These are phyloP conservation scores for Stagonosporopsis tanaceti DNA, from an alignment of 2,329 filamentous ascomycete species.

Conservation along the genomic window DNA sequence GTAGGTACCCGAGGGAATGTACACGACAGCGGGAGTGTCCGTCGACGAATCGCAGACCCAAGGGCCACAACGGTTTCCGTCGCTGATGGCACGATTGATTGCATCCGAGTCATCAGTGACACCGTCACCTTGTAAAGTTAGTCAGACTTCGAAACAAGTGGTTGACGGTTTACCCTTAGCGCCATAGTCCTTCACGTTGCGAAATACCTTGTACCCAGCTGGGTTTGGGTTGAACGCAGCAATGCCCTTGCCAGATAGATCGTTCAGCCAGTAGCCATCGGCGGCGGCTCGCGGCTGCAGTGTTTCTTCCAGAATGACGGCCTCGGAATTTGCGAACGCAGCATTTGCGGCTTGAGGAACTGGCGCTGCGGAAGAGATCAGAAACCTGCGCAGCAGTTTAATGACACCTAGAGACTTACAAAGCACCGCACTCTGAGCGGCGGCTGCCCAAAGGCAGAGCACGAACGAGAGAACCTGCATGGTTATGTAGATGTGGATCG, in stretches of 20 bases:
- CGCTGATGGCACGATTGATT: constrained; percentile 59
- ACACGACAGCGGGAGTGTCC: constrained; percentile 63
- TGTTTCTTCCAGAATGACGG: constrained; percentile 8
- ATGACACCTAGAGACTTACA: constrained; percentile 7
- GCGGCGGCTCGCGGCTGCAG: constrained; percentile 12
- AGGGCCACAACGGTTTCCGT: constrained; percentile 54
- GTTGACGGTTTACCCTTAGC: constrained; percentile 45
- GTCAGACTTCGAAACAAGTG: background rate
- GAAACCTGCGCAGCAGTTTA: constrained; percentile 11
- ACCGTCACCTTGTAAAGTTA: constrained; percentile 45
- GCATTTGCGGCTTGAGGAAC: constrained; percentile 12
- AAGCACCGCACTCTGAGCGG: constrained; percentile 30
- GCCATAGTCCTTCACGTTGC: constrained; percentile 56
- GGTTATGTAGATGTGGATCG: constrained; percentile 1
- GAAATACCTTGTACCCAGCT: constrained; percentile 52
- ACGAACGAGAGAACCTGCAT: constrained; percentile 39
- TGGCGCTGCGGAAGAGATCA: constrained; percentile 17
- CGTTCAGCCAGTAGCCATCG: constrained; percentile 53
- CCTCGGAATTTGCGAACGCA: background rate
- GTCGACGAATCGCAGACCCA: constrained; percentile 57
- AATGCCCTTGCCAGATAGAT: constrained; percentile 54
- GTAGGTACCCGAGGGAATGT: constrained; percentile 68
- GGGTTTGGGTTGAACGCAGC: constrained; percentile 52
- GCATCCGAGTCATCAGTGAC: constrained; percentile 61
- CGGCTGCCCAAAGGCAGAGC: constrained; percentile 42